Percentiles rank a stretch among this genome's conserved stretches.
Conservation (phyloP, 768 basidiomycete genomes). For the Nevesoporus exiguus region DNA sequence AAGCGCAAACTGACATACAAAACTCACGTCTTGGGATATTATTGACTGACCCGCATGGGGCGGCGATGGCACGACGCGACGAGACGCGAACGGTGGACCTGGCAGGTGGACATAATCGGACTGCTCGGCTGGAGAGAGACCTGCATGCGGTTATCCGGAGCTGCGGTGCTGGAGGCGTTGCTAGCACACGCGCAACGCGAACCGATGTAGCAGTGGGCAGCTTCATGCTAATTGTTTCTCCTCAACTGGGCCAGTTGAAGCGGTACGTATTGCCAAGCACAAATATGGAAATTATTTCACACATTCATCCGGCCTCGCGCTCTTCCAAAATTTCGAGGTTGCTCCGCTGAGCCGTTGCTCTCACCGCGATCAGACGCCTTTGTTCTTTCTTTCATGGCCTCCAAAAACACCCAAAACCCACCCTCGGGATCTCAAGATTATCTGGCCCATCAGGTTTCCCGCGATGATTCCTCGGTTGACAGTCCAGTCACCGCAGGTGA, state of each 20-base stretch:
- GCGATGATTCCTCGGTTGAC: conserved; percentile 40
- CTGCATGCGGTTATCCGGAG: conserved; percentile 19
- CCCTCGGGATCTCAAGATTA: conserved; percentile 43
- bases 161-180: conserved; percentile 24
- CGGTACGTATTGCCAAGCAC: not conserved
- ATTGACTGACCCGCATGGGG: conserved; percentile 5
- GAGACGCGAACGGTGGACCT: conserved; percentile 10
- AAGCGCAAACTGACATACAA: conserved; percentile 9
- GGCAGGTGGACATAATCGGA: conserved; percentile 20
- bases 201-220: conserved; percentile 18
- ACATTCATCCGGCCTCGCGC: conserved; percentile 21
- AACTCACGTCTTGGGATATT: conserved; percentile 28
- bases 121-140: conserved; percentile 23
- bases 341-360: conserved; percentile 18
- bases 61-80: conserved; percentile 5
- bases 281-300: conserved; percentile 16
- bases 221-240: conserved; percentile 30
- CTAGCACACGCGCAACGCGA: conserved; percentile 20
- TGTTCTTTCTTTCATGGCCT: conserved; percentile 28
- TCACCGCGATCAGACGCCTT: conserved; percentile 16
- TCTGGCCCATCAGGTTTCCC: conserved; percentile 45
- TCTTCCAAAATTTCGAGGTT: conserved; percentile 29
- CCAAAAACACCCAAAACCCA: conserved; percentile 21
- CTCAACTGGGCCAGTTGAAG: conserved; percentile 15
- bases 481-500: conserved; percentile 78